Evolutionary conservation across 2,329 filamentous ascomycete genomes (phyloP), one percentile per base, ranked within the genome.

Genomic region (Metarhizium sp.): DNA sequence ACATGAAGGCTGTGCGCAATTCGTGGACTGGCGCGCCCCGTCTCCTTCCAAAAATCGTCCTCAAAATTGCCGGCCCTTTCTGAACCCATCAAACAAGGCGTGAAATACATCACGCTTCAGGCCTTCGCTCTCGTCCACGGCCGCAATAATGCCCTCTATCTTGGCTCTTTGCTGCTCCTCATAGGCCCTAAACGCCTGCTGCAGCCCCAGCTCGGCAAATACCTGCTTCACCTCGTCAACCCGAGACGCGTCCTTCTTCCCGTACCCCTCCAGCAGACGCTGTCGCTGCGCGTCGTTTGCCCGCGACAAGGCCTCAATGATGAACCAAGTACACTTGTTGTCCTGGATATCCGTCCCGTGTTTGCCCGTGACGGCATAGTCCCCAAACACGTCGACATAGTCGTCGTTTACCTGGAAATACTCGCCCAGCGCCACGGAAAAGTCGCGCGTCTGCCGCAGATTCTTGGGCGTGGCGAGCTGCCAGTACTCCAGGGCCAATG

Each of bases 321-420:
- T 82, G 57, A 97, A 77, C 92, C 92, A 99, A 45, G 89, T 94
- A 80, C 92, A 99, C 81, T 99, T 99, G 83, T 99, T 99, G 77
- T 99, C 92, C 79, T 92, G 86, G 72, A 99, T 97, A 68, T 99
- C 92, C 57, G 92, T 99, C 61, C 92, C 92, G 62, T 96, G 95
- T 82, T 97, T 97, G 72, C 94, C 94, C 70, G 97, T 94, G 67
- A 90, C 82, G 66, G 90, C 84, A 42, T 92, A 90, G 64, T 92
- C 86, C 64, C 92, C 94, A 67, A 92, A 99, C 75, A 94, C 95
- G 79, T 99, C 94, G 52, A 97, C 88, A 76, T 92, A 99, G 78
- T 99, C 94, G 72, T 99, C 94, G 75, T 97, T 94, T 59, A 95
- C 84, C 76, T 99, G 92, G 82, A 99, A 99, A 79, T 97, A 97